phyloP scores from a whole-genome alignment of 345 rosid species.

The Isatis tinctoria region DNA sequence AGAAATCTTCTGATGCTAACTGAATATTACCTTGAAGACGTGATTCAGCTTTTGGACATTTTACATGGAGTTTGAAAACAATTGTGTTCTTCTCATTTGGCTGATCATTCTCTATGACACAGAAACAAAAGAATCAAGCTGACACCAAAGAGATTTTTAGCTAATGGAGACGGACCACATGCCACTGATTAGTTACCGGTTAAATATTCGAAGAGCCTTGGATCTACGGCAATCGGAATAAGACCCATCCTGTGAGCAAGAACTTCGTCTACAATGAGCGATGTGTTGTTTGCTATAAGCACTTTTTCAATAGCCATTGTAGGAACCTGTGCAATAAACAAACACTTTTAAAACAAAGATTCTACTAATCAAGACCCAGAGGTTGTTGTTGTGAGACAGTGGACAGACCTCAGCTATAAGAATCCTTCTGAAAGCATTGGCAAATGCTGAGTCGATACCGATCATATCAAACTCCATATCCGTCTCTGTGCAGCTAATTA shows the following conservation, averaged over 20 bases:
- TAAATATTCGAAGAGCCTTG: constrained; percentile 79
- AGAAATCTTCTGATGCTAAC: background rate
- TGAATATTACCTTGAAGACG: constrained; percentile 53
- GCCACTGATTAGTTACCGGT: constrained; percentile 47
- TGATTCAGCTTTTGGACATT: constrained; percentile 41
- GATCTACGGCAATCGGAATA: constrained; percentile 75
- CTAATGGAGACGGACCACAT: background rate
- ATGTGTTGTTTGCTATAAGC: constrained; percentile 81
- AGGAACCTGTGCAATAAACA: constrained; percentile 60
- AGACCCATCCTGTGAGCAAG: constrained; percentile 96
- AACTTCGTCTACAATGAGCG: constrained; percentile 83
- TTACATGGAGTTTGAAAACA: constrained; percentile 84
- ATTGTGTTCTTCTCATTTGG: constrained; percentile 89
- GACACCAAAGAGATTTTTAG: background rate
- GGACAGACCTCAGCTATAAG: constrained; percentile 77
- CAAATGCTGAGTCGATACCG: constrained; percentile 82
- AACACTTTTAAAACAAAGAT: background rate
- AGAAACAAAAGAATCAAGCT: constrained; percentile 3
- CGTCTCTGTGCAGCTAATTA: constrained; percentile 47
- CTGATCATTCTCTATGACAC: constrained; percentile 54
- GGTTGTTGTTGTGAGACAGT: background rate
- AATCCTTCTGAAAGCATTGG: constrained; percentile 89
- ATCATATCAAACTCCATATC: constrained; percentile 86
- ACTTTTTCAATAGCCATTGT: constrained; percentile 97
- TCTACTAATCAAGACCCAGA: background rate